Evolutionary conservation across 176 grass and related monocot species (phyloP).

Genomic region (Dactylis glomerata): DNA sequence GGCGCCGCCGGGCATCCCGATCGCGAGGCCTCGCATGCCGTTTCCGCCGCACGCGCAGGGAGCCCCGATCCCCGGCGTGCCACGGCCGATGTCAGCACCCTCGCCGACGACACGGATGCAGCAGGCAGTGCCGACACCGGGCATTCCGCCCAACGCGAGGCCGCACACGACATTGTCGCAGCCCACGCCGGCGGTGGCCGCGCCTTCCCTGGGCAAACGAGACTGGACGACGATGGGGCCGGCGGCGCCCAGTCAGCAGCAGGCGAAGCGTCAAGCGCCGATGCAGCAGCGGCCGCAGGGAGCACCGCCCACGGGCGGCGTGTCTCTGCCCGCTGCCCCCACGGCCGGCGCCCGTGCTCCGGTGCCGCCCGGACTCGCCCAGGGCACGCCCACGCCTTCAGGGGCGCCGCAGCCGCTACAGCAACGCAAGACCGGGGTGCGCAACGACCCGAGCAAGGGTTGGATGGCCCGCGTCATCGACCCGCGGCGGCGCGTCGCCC

Average conservation of each 20-base stretch:
- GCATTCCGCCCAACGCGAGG: neutral
- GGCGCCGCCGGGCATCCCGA: neutral
- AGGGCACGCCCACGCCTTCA: neutral
- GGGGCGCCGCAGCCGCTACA: neutral
- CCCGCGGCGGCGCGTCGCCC: neutral
- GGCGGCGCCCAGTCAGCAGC: neutral
- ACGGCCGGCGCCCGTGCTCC: neutral
- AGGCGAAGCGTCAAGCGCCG: neutral
- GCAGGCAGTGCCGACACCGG: neutral
- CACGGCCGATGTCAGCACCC: neutral
- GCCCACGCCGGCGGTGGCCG: neutral
- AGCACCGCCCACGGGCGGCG: neutral
- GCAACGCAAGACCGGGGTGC: constrained; percentile 1
- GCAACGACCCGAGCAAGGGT: neutral
- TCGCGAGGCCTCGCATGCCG: neutral
- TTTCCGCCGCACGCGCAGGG: neutral
- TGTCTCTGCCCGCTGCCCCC: neutral
- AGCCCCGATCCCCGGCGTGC: neutral
- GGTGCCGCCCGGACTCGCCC: neutral
- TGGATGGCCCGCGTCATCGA: constrained; percentile 22
- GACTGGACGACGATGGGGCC: neutral
- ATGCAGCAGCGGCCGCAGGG: neutral
- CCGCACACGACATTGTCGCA: neutral
- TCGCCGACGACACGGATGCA: neutral
- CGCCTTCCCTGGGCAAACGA: neutral